phyloP scores from a whole-genome alignment of 169 alveolate species.

The Cytauxzoon felis region DNA sequence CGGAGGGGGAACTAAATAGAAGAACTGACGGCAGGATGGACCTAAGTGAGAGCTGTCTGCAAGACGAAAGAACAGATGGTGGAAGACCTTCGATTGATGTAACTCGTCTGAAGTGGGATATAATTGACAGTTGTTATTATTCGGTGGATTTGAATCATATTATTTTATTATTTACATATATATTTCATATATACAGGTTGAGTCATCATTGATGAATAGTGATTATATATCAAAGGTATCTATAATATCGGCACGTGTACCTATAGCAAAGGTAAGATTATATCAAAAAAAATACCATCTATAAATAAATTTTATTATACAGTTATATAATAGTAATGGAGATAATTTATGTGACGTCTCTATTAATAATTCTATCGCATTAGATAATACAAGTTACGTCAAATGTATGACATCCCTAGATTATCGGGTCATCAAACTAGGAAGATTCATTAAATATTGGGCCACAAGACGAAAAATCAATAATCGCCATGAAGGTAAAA shows the following conservation, averaged over 20 bases:
- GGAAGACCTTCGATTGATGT: too few relatives aligned
- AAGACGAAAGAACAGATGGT: too few relatives aligned
- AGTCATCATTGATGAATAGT: constrained; percentile 16
- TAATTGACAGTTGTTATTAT: too few relatives aligned
- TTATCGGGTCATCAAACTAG: constrained; percentile 67
- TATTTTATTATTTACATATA: too few relatives aligned
- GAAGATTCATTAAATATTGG: constrained; percentile 80
- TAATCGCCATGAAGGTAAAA: constrained; percentile 70
- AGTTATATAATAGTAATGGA: constrained; percentile 48
- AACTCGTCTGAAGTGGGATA: too few relatives aligned
- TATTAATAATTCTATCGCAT: constrained; percentile 78
- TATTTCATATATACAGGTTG: constrained; percentile 3
- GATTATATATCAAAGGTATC: constrained; percentile 38
- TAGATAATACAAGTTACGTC: constrained; percentile 71
- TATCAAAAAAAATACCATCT: background rate
- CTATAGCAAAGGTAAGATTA: constrained; percentile 70
- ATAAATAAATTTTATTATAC: background rate
- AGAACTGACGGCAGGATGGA: too few relatives aligned
- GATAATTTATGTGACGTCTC: constrained; percentile 72
- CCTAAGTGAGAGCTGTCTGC: too few relatives aligned
- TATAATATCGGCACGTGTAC: constrained; percentile 72
- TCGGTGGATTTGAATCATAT: too few relatives aligned
- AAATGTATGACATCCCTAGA: constrained; percentile 63
- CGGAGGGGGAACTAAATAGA: too few relatives aligned
- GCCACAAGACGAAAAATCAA: constrained; percentile 75